phyloP scores from a whole-genome alignment of 768 basidiomycete genomes.

The Kwoniella europaea region DNA sequence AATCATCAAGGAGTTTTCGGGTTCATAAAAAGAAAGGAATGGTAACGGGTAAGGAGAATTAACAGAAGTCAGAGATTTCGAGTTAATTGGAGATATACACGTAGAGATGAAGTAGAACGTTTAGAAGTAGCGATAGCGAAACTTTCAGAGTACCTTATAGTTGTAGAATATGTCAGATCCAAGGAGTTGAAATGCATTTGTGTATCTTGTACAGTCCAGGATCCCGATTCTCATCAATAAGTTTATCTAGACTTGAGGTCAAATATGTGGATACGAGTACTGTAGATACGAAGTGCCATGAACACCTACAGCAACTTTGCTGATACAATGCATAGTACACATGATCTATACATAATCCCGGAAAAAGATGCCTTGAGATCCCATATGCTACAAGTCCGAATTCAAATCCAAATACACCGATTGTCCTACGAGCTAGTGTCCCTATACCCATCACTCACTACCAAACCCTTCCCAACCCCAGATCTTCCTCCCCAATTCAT shows the following conservation, averaged over 20 bases:
- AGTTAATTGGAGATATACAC: not conserved
- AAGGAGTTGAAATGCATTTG: not conserved
- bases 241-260: too few species aligned
- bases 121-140: not conserved
- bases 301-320: too few species aligned
- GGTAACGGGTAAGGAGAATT: not conserved
- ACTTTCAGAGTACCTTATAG: not conserved
- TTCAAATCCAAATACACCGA: too few species aligned
- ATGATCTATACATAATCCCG: too few species aligned
- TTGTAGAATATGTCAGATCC: not conserved
- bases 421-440: too few species aligned
- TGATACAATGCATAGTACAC: too few species aligned
- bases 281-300: too few species aligned
- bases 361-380: too few species aligned
- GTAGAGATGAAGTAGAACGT: not conserved
- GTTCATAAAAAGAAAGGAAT: not conserved
- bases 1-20: not conserved
- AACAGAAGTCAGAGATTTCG: not conserved
- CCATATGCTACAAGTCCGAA: too few species aligned
- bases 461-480: constrained; percentile 49
- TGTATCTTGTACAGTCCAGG: not conserved
- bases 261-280: too few species aligned
- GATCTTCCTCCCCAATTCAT: constrained; percentile 45
- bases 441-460: too few species aligned
- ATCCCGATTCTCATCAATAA: too few species aligned